Evolutionary conservation across 2,329 filamentous ascomycete genomes (phyloP).

Genomic region (Lecanicillium sp.): DNA sequence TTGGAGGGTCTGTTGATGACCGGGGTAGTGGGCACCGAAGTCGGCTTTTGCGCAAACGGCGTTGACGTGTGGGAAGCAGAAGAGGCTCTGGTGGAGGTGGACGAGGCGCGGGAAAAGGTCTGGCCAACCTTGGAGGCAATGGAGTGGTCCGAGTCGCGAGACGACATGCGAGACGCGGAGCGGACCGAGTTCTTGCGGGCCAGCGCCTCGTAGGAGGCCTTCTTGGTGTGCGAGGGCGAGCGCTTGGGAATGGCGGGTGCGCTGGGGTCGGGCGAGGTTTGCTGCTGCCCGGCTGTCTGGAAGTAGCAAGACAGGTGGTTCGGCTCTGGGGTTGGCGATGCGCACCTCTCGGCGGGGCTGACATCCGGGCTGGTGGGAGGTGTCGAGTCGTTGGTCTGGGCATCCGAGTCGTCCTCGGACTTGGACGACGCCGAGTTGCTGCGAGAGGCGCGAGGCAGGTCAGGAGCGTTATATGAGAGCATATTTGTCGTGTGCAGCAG

Average conservation of each 20-base stretch:
- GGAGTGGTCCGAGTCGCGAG: slow-evolving; percentile 37
- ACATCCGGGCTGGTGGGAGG: slow-evolving; percentile 64
- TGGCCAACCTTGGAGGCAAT: slow-evolving; percentile 50
- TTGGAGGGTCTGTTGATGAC: slow-evolving; percentile 14
- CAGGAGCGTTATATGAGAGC: slow-evolving; percentile 88
- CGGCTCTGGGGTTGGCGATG: slow-evolving; percentile 50
- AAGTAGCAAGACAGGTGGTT: slow-evolving; percentile 66
- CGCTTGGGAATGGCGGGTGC: slow-evolving; percentile 68
- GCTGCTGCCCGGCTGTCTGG: slow-evolving; percentile 35
- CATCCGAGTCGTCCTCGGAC: slow-evolving; percentile 68
- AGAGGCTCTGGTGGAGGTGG: slow-evolving; percentile 45
- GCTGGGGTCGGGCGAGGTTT: slow-evolving; percentile 34
- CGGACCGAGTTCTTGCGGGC: slow-evolving; percentile 58
- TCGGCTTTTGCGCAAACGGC: slow-evolving; percentile 19
- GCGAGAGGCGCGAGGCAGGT: slow-evolving; percentile 53
- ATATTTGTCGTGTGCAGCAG: slow-evolving; percentile 93
- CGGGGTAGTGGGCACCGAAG: slow-evolving; percentile 14
- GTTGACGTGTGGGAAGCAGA: slow-evolving; percentile 35
- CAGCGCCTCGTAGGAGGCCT: slow-evolving; percentile 66
- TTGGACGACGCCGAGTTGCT: slow-evolving; percentile 40
- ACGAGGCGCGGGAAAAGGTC: slow-evolving; percentile 49
- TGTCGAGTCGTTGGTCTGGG: slow-evolving; percentile 48
- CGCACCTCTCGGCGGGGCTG: slow-evolving; percentile 43
- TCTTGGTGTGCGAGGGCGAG: slow-evolving; percentile 82
- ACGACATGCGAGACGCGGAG: slow-evolving; percentile 42